Base-by-base conservation (phyloP, 2,329 filamentous ascomycete genomes). In the Ustilaginoidea virens region DNA sequence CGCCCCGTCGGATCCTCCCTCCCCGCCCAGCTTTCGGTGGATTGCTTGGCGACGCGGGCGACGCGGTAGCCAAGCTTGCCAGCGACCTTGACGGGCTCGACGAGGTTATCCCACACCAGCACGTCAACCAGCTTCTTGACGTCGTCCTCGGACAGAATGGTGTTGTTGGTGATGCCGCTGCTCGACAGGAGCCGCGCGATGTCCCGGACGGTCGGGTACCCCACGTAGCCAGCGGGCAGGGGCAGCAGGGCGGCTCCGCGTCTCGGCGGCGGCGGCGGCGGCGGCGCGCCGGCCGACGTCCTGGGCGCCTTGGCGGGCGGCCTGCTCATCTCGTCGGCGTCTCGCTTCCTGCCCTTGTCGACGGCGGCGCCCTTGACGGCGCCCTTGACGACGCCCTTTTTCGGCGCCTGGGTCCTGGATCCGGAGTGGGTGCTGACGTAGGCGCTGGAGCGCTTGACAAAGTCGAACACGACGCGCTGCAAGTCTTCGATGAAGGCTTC, bases 81-180 rank as follows among this genome's bases (percentile, higher is more conserved):
- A 26, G 55, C 63, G 32, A 64, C 58, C 34, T 53, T 60, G 33
- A 77, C 57, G 18, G 60, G 57, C 49, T 96, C 82, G 25, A 98
- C 59, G 35, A 81, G 75, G 29, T 82, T 81, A 44, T 98, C 90
- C 56, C 78, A 92, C 29, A 82, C 75, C 34, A 98, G 71, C 41
- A 94, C 80, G 43, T 94, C 80, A 23, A 96, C 65, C 12, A 96
- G 64, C 48, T 87, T 78, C 45, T 82, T 71, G 40, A 96, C 77
- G 44, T 93, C 86, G 18, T 71, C 69, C 40, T 83, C 75, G 25
- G 64, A 64, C 9, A 79, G 56, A 8, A 72, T 73, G 28, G 75
- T 78, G 36, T 82, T 79, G 33, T 76, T 77, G 17, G 83, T 76
- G 29, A 87, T 66, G 26, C 71, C 69, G 15, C 66, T 70, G 17